Percentiles rank a stretch among this genome's conserved stretches.
Evolutionary conservation across 305 asterid genomes (phyloP).

Genomic region (Coffea humblotiana): DNA sequence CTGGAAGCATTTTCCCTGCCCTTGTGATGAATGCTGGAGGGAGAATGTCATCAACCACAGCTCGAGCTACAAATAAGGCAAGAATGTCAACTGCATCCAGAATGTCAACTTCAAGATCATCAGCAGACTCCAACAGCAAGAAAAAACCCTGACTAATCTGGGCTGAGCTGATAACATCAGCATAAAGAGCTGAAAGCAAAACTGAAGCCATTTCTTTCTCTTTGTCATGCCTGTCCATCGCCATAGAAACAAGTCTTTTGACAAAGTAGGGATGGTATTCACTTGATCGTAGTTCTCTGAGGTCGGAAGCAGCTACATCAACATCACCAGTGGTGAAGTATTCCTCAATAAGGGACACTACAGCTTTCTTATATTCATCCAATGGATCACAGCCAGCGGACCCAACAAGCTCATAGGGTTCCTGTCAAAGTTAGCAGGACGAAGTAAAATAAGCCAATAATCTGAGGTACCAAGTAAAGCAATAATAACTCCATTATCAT

Average conservation of each 20-base stretch:
- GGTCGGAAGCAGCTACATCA: slow-evolving; percentile 75
- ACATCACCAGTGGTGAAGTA: slow-evolving; percentile 88
- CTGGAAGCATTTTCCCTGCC: slow-evolving; percentile 65
- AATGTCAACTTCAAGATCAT: slow-evolving; percentile 85
- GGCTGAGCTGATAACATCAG: slow-evolving; percentile 68
- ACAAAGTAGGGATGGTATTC: slow-evolving; percentile 89
- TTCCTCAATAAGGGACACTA: slow-evolving; percentile 78
- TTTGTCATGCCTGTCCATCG: slow-evolving; percentile 93
- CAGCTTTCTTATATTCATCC: slow-evolving; percentile 95
- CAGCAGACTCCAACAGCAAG: slow-evolving; percentile 89
- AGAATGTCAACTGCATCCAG: slow-evolving; percentile 82
- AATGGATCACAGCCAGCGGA: slow-evolving; percentile 73
- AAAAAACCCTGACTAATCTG: slow-evolving; percentile 79
- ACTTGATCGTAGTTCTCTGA: slow-evolving; percentile 71
- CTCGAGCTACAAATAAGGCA: slow-evolving; percentile 86
- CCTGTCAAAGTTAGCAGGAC: slow-evolving; percentile 43
- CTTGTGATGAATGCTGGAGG: slow-evolving; percentile 83
- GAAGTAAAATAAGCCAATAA: neutral
- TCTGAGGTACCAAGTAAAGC: neutral
- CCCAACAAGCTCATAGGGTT: slow-evolving; percentile 89
- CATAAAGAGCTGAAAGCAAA: slow-evolving; percentile 81
- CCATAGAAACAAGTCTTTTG: slow-evolving; percentile 84
- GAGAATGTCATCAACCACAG: slow-evolving; percentile 89
- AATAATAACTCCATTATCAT: too few species aligned
- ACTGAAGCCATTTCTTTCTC: slow-evolving; percentile 99